Percentiles rank a stretch among this genome's conserved stretches.
These are phyloP conservation scores for Clonostachys sp. DNA, from an alignment of 2,329 filamentous ascomycete species.

Conservation along the genomic window DNA sequence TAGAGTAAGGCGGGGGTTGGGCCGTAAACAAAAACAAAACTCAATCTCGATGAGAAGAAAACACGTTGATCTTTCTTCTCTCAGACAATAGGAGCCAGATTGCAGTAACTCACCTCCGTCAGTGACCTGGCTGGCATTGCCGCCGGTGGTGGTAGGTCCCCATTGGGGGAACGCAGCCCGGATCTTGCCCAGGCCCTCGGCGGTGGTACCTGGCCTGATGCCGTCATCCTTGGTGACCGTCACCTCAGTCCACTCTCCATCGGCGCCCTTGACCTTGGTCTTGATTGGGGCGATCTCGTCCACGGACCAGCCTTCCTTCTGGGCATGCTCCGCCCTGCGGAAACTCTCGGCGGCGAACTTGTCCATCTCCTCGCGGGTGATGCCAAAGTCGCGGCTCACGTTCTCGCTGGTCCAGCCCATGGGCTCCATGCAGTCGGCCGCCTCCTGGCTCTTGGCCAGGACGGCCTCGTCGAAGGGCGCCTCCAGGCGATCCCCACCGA, in stretches of 20 bases:
- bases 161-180: conserved; percentile 86
- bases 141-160: conserved; percentile 81
- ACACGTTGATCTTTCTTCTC: background rate
- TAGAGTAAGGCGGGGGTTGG: background rate
- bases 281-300: conserved; percentile 92
- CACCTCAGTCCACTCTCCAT: conserved; percentile 73
- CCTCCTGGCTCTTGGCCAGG: conserved; percentile 66
- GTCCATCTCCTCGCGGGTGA: conserved; percentile 78
- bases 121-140: conserved; percentile 92
- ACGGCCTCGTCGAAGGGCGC: conserved; percentile 76
- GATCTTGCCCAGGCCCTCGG: conserved; percentile 77
- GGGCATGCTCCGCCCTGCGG: conserved; percentile 79
- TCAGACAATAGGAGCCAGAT: background rate
- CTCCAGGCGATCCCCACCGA: conserved; percentile 64
- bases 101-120: conserved; percentile 63
- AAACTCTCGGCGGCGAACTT: conserved; percentile 83
- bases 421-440: conserved; percentile 81
- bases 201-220: conserved; percentile 84
- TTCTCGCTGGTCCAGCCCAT: conserved; percentile 99
- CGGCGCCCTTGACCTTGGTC: conserved; percentile 76
- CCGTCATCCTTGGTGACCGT: conserved; percentile 85
- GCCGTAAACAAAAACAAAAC: too few relatives aligned
- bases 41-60: background rate
- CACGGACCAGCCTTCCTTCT: conserved; percentile 86
- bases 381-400: conserved; percentile 84